Conservation (phyloP, 306 rosid species). For the Geum urbanum region DNA sequence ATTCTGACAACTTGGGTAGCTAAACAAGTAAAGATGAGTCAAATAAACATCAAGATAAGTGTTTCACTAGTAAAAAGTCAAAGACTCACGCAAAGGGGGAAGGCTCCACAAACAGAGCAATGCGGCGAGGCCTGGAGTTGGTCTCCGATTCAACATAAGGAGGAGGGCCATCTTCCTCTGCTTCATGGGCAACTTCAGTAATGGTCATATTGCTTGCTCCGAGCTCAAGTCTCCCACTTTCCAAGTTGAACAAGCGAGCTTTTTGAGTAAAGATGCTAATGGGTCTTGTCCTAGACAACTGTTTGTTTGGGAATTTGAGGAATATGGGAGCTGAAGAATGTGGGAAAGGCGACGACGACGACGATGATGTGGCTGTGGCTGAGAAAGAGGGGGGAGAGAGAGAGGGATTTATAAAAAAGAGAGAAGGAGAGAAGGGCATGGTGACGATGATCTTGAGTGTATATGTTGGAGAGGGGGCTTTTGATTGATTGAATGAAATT, state of each 20-base stretch:
- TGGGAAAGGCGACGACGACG: slow-evolving; percentile 16
- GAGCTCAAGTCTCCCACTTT: slow-evolving; percentile 30
- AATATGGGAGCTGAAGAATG: slow-evolving; percentile 12
- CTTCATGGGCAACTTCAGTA: slow-evolving; percentile 46
- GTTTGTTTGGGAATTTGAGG: slow-evolving; percentile 27
- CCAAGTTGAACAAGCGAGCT: slow-evolving; percentile 19
- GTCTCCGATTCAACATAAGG: slow-evolving; percentile 49
- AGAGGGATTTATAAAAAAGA: slow-evolving; percentile 67
- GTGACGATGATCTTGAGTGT: slow-evolving; percentile 19
- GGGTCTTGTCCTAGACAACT: slow-evolving; percentile 39
- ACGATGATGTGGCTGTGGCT: slow-evolving; percentile 19
- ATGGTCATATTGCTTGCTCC: slow-evolving; percentile 65
- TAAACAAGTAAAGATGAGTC: slow-evolving; percentile 11
- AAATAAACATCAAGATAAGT: background rate
- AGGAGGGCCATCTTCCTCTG: slow-evolving; percentile 64
- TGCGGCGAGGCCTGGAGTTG: slow-evolving; percentile 75
- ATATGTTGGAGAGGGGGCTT: slow-evolving; percentile 13
- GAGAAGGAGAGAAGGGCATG: slow-evolving; percentile 45
- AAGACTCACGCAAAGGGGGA: slow-evolving; percentile 91
- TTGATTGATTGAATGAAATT: background rate
- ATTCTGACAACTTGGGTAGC: background rate
- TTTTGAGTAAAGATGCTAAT: slow-evolving; percentile 25
- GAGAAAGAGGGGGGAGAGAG: slow-evolving; percentile 47
- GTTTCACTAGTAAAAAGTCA: background rate
- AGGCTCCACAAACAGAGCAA: slow-evolving; percentile 97